phyloP scores from a whole-genome alignment of 2,329 filamentous ascomycete species.

The Leptographium radiaticola region DNA sequence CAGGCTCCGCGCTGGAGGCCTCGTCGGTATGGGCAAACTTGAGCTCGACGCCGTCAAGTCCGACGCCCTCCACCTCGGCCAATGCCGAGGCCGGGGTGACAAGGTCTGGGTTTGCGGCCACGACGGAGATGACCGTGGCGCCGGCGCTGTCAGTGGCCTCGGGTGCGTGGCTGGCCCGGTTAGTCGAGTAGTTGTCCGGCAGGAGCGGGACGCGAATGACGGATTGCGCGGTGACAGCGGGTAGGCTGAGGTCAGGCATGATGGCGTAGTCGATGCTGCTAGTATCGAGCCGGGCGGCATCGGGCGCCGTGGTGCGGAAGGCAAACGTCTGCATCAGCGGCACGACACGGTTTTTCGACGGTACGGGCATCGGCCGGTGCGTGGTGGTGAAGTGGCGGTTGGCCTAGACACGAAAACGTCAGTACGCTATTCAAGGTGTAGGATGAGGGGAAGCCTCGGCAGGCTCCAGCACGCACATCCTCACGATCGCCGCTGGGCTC shows the following conservation, averaged over 20 bases:
- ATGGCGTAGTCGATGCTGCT: constrained; percentile 38
- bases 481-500: constrained; percentile 26
- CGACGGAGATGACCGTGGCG: constrained; percentile 35
- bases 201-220: constrained; percentile 44
- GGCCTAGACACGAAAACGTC: constrained; percentile 5
- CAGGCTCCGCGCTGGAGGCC: constrained; percentile 14
- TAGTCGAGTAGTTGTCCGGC: constrained; percentile 41
- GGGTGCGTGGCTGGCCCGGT: constrained; percentile 29
- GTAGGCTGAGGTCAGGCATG: constrained; percentile 28
- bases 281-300: constrained; percentile 18
- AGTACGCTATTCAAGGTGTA: background rate
- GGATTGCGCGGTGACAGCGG: constrained; percentile 19
- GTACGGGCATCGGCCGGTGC: constrained; percentile 31
- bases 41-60: constrained; percentile 41
- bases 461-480: constrained; percentile 20
- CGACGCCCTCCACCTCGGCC: constrained; percentile 45
- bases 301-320: constrained; percentile 36
- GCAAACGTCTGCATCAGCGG: constrained; percentile 55
- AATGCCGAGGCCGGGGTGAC: constrained; percentile 35
- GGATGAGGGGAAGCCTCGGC: no score
- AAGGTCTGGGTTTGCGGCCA: constrained; percentile 42
- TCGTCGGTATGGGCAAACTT: constrained; percentile 32
- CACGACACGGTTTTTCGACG: constrained; percentile 29
- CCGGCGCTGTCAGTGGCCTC: constrained; percentile 29
- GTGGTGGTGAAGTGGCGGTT: constrained; percentile 30